A percentile compares a stretch with the other conserved stretches of the same genome.
These are phyloP conservation scores for Phytophthora quininea DNA, from an alignment of 352 stramenopile genomes.

Conservation along the genomic window DNA sequence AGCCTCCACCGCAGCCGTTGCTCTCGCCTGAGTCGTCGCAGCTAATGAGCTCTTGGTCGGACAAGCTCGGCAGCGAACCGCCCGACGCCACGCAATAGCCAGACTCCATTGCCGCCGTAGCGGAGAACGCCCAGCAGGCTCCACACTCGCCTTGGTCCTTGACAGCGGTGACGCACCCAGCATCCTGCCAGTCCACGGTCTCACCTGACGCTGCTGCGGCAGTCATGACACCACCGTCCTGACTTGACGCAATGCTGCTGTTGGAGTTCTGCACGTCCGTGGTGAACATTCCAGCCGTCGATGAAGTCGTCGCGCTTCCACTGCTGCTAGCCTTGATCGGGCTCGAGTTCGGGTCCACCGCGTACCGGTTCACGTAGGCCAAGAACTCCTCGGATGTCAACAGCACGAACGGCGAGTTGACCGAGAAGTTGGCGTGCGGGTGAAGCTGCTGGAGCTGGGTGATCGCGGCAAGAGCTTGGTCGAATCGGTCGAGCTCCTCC, in stretches of 20 bases:
- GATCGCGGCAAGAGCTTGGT: slow-evolving; percentile 45
- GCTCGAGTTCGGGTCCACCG: slow-evolving; percentile 27
- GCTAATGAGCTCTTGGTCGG: slow-evolving; percentile 77
- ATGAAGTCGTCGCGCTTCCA: slow-evolving; percentile 15
- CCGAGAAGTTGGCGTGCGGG: slow-evolving; percentile 58
- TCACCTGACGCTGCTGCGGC: slow-evolving; percentile 44
- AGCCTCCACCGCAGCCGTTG: slow-evolving; percentile 65
- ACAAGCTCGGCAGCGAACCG: slow-evolving; percentile 44
- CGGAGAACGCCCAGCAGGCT: slow-evolving; percentile 67
- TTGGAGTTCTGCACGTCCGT: slow-evolving; percentile 22
- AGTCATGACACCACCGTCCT: slow-evolving; percentile 42
- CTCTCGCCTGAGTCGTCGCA: slow-evolving; percentile 58
- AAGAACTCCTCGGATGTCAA: slow-evolving; percentile 67
- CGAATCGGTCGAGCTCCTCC: slow-evolving; percentile 61
- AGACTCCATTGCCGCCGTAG: slow-evolving; percentile 62
- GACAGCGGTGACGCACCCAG: slow-evolving; percentile 75
- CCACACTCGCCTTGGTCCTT: slow-evolving; percentile 62
- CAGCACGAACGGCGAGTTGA: slow-evolving; percentile 65
- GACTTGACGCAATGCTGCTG: slow-evolving; percentile 8
- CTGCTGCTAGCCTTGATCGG: slow-evolving; percentile 24
- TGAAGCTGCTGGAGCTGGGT: slow-evolving; percentile 51
- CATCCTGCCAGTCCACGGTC: slow-evolving; percentile 71
- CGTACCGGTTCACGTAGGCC: slow-evolving; percentile 56
- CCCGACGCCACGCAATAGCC: slow-evolving; percentile 50
- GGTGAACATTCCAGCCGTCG: slow-evolving; percentile 29